A percentile compares a stretch with the other conserved stretches of the same genome.
Evolutionary conservation across 2,329 filamentous ascomycete species (phyloP).

Genomic region (Apiospora hydei): DNA sequence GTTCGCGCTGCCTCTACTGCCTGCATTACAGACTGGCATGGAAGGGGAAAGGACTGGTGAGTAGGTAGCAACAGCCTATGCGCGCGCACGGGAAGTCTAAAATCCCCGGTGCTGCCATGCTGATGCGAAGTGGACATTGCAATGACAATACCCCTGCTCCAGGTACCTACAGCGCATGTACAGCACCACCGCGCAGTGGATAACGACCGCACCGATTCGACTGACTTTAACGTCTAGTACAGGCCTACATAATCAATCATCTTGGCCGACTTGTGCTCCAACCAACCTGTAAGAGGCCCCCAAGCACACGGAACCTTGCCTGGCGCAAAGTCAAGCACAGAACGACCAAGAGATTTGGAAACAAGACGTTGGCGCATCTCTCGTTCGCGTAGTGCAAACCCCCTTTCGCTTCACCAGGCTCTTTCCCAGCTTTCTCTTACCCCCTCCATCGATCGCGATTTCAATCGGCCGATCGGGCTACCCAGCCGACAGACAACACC

Average conservation of each 20-base stretch:
- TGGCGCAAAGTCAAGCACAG: constrained; percentile 20
- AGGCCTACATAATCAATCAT: constrained; percentile 18
- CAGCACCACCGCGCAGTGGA: constrained; percentile 4
- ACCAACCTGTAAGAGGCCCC: constrained; percentile 15
- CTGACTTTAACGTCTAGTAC: constrained; percentile 16
- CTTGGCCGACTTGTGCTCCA: constrained; percentile 14
- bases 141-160: constrained; percentile 12
- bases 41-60: not conserved
- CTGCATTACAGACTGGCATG: not conserved
- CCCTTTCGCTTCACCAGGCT: not conserved
- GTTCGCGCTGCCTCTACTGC: not conserved
- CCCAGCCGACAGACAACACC: not conserved
- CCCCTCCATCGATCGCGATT: constrained; percentile 16
- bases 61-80: not conserved
- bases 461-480: constrained; percentile 15
- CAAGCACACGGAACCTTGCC: constrained; percentile 20
- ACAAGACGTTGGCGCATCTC: constrained; percentile 4
- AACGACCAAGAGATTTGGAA: constrained; percentile 9
- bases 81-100: constrained; percentile 12
- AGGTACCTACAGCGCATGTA: constrained; percentile 10
- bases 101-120: constrained; percentile 13
- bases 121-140: constrained; percentile 20
- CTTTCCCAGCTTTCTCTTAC: not conserved
- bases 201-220: constrained; percentile 14
- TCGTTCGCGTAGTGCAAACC: constrained; percentile 10